A percentile compares a stretch with the other conserved stretches of the same genome.
phyloP scores from a whole-genome alignment of 805 yeast genomes.

The Kuraishia borneana region DNA sequence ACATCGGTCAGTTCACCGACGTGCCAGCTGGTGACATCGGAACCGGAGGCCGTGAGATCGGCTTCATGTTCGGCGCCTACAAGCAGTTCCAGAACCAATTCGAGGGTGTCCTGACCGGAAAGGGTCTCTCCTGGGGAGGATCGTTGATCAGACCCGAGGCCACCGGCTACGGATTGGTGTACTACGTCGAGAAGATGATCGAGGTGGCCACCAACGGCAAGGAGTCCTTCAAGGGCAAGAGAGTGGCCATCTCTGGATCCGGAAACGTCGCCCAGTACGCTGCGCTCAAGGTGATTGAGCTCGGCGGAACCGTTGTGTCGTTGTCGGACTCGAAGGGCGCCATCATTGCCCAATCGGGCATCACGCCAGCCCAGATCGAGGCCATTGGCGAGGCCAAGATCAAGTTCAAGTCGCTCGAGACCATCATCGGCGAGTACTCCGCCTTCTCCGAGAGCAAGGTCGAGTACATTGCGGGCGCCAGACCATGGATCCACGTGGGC shows the following conservation, averaged over 20 bases:
- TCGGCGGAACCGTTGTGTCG: constrained; percentile 92
- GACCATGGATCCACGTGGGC: constrained; percentile 94
- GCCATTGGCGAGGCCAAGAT: constrained; percentile 71
- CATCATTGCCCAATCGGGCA: constrained; percentile 68
- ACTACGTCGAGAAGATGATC: constrained; percentile 96
- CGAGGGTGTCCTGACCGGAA: constrained; percentile 97
- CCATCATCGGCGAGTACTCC: constrained; percentile 45
- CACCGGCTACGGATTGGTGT: constrained; percentile 95
- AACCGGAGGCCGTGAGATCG: constrained; percentile 94
- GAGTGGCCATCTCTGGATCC: constrained; percentile 94
- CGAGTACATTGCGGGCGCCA: constrained; percentile 82
- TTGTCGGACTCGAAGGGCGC: constrained; percentile 93
- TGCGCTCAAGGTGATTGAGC: constrained; percentile 92
- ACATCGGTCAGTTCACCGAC: constrained; percentile 95
- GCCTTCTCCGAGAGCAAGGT: constrained; percentile 49
- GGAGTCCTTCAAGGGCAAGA: constrained; percentile 86
- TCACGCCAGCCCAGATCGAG: constrained; percentile 70
- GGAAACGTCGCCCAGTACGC: constrained; percentile 99
- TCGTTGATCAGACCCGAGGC: constrained; percentile 99
- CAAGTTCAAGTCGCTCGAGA: constrained; percentile 65
- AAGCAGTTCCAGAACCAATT: constrained; percentile 81
- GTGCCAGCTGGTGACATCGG: constrained; percentile 99
- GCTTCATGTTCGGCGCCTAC: constrained; percentile 95
- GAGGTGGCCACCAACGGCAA: constrained; percentile 84
- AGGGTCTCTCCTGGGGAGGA: constrained; percentile 98